Percentiles rank a stretch among this genome's conserved stretches.
phyloP scores from a whole-genome alignment of 768 basidiomycete genomes.

The Rubroboletus satanas region DNA sequence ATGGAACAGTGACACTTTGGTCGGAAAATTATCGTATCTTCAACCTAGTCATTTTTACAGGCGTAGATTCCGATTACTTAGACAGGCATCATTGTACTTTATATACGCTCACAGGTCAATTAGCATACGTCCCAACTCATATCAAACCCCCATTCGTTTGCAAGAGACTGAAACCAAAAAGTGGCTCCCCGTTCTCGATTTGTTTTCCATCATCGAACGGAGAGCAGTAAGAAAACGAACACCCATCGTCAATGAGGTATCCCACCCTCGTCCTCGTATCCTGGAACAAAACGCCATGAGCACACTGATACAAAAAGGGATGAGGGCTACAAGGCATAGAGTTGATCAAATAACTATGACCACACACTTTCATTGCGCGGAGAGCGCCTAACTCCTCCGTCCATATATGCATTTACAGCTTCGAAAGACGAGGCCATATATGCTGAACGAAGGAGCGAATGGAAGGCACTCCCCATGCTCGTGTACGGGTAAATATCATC shows the following conservation, averaged over 20 bases:
- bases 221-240: not conserved
- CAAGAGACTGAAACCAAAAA: slow-evolving; percentile 23
- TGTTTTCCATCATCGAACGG: slow-evolving; percentile 25
- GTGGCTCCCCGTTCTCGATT: slow-evolving; percentile 23
- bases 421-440: slow-evolving; percentile 30
- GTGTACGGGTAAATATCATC: slow-evolving; percentile 29
- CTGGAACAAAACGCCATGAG: slow-evolving; percentile 13
- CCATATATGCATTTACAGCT: slow-evolving; percentile 32
- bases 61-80: not conserved
- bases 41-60: not conserved
- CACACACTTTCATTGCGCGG: slow-evolving; percentile 31
- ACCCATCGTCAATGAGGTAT: not conserved
- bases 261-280: not conserved
- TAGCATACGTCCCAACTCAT: slow-evolving; percentile 7
- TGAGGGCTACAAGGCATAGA: not conserved
- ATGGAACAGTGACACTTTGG: not conserved
- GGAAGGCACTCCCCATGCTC: slow-evolving; percentile 33
- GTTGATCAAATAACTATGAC: slow-evolving; percentile 37
- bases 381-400: slow-evolving; percentile 33
- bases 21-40: slow-evolving; percentile 6
- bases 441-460: slow-evolving; percentile 35
- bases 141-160: slow-evolving; percentile 15
- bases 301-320: not conserved
- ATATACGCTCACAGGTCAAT: not conserved
- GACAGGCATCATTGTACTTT: slow-evolving; percentile 11